Evolutionary conservation across 1,139 yeast species (phyloP), one percentile per base, ranked within the genome.

Genomic region (Magnusiomyces magnusii): DNA sequence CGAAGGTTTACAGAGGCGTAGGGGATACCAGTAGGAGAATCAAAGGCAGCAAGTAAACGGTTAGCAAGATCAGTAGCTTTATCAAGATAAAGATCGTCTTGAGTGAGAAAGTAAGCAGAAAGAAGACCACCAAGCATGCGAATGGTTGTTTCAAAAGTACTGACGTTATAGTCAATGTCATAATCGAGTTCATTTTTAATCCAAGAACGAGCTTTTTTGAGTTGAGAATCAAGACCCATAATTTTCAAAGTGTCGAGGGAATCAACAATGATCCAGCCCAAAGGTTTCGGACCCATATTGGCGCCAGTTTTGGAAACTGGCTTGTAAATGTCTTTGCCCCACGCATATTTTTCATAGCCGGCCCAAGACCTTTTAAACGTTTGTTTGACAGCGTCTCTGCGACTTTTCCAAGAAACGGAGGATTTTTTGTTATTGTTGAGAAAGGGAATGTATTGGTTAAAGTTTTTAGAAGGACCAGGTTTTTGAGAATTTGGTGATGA

Each of bases 231-330:
- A 57, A 90, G 80, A 41, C 82, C 91, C 97, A 92, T 91, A 36
- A 92, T 66, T 76, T 84, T 79, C 77, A 92, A 74, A 0, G 97
- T 88, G 68, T 93, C 98, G 58, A 93, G 73, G 1, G 95, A 80
- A 71, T 92, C 98, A 7, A 92, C 95, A 67, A 92, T 86, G 71
- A 92, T 88, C 97, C 97, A 92, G 1, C 99, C 99, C 65, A 92
- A 74, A 0, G 98, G 97, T 60, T 79, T 73, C 7, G 85, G 85
- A 0, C 90, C 92, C 91, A 90, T 87, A 68, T 90, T 87, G 61
- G 80, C 76, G n/a, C 90, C 91, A 1, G 67, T 71, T 58, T 83
- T 80, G 17, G 79, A 71, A 23, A 87, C 69, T 0, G 97, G 89
- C 31, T 75, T 73, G 67, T 85, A 87, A 2, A 82, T 80, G 66